phyloP scores from a whole-genome alignment of 2,329 filamentous ascomycete species.

The Allantophomopsis cytisporea region DNA sequence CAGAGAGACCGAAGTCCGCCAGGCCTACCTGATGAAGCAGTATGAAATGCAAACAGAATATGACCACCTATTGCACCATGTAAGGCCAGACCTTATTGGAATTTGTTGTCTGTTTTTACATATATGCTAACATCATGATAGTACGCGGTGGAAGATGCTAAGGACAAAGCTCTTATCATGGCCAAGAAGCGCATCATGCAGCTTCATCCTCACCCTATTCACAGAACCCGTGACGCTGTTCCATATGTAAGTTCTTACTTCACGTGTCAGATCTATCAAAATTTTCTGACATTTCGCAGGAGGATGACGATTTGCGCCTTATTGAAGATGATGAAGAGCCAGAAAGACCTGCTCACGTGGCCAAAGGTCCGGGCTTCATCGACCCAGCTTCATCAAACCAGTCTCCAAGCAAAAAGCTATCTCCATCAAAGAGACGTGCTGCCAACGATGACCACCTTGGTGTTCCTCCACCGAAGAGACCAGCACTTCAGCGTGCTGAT shows the following conservation, averaged over 20 bases:
- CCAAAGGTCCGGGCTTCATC: no score
- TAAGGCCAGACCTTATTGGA: conserved; percentile 8
- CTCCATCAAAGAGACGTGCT: neutral
- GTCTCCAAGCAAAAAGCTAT: neutral
- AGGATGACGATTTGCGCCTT: no score
- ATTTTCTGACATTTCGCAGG: no score
- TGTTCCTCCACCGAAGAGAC: neutral
- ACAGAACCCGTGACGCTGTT: no score
- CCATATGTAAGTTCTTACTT: no score
- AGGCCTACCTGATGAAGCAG: neutral
- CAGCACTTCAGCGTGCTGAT: neutral
- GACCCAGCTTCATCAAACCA: no score
- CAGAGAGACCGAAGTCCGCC: conserved; percentile 10
- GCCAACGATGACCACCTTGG: neutral
- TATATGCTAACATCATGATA: conserved; percentile 1
- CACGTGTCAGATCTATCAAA: no score
- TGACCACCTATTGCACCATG: conserved; percentile 4
- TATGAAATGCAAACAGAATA: neutral
- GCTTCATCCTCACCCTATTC: no score
- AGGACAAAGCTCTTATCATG: conserved; percentile 3
- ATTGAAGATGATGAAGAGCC: no score
- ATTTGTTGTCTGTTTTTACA: neutral
- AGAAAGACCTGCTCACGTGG: no score
- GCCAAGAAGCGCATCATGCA: no score
- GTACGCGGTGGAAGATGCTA: conserved; percentile 7